phyloP scores from a whole-genome alignment of 768 basidiomycete species.

The Rhodotorula kratochvilovae region DNA sequence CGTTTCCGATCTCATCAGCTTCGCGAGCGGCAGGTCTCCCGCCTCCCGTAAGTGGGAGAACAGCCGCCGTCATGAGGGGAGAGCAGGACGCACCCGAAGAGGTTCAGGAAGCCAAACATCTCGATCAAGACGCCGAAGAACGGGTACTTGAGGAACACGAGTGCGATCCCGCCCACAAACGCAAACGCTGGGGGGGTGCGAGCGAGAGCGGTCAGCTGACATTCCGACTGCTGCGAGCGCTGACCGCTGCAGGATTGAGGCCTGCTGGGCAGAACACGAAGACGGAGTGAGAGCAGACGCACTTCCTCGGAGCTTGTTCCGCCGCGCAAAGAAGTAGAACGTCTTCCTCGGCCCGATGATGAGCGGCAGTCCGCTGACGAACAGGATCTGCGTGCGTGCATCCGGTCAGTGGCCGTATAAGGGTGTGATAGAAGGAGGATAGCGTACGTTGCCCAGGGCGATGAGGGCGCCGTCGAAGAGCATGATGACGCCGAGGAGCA shows the following conservation, averaged over 20 bases:
- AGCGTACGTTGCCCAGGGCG: constrained; percentile 87
- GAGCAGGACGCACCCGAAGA: constrained; percentile 69
- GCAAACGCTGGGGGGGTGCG: constrained; percentile 53
- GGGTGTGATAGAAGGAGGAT: neutral
- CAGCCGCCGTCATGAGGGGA: neutral
- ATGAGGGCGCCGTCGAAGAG: constrained; percentile 94
- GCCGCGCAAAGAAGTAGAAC: constrained; percentile 94
- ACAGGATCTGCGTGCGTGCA: constrained; percentile 64
- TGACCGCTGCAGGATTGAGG: too few species aligned
- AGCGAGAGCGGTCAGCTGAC: neutral
- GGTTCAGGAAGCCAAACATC: constrained; percentile 91
- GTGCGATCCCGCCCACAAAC: constrained; percentile 81
- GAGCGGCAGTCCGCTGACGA: constrained; percentile 86
- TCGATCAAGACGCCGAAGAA: constrained; percentile 90
- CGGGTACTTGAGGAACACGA: constrained; percentile 94
- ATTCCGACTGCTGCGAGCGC: too few species aligned
- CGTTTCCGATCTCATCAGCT: too few species aligned
- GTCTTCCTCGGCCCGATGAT: constrained; percentile 97
- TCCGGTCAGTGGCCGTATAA: neutral
- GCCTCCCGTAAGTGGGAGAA: too few species aligned
- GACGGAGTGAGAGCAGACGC: constrained; percentile 18
- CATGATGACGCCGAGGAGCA: constrained; percentile 90
- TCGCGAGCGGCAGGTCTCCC: too few species aligned
- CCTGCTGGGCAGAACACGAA: too few species aligned
- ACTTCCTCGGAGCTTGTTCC: constrained; percentile 81